Evolutionary conservation across 2,329 filamentous ascomycete genomes (phyloP), one percentile per base, ranked within the genome.

Genomic region (Dothistroma pini): DNA sequence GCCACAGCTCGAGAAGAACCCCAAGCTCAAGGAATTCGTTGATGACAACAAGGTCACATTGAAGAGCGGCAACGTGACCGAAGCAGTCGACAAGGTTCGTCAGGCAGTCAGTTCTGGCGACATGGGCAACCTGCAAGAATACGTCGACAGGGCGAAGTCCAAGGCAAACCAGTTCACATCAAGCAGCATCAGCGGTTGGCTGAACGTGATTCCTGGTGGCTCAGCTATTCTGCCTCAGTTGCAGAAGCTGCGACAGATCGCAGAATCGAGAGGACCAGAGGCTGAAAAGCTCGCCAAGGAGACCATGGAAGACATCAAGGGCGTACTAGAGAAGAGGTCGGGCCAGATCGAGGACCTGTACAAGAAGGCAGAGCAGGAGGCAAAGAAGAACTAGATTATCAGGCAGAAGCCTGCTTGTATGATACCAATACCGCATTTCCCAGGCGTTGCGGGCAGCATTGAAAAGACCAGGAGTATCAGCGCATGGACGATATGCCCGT

Each of bases 1-100:
- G 78, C 88, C 89, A 0, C 84, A 86, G 61, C 81, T 92, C 0
- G 88, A 91, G 67, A 91, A 91, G 81, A 89, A 85, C 75, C 88
- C 89, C n/a, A 80, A 89, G 76, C 77, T 90, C 61, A 91, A 90
- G 79, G 80, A 90, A 75, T 74, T 91, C 0, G 72, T 92, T 1
- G 87, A 90, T 78, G 79, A 89, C 70, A 92, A 93, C 74, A 80
- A 82, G 52, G 86, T 89, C 59, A 75, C 81, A 0, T 76, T 93
- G 54, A 90, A 89, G 78, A 77, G 84, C 63, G 88, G 88, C 16
- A 88, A 91, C 67, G 76, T 84, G 14, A 77, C 79, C 54, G 84
- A 90, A 67, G 74, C 90, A 0, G 88, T 87, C 70, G 77, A 85
- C 56, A 84, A 85, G 72, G 80, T 86, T 57, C 85, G 84, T 75